Evolutionary conservation across 768 basidiomycete species (phyloP).

Genomic region (Gyrodon lividus): DNA sequence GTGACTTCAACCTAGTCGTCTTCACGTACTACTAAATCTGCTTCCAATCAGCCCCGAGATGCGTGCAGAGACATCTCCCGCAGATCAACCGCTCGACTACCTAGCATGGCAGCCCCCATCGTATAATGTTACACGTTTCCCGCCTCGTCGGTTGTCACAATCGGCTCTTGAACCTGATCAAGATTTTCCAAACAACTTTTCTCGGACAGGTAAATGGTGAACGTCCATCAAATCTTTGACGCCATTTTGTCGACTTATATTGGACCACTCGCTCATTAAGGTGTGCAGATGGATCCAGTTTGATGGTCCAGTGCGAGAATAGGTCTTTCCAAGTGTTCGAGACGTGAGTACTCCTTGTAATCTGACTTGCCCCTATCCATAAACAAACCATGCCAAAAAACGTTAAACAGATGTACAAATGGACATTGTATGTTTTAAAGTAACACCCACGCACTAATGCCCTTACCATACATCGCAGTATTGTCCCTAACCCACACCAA

Average conservation of each 20-base stretch:
- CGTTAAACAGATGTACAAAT: background rate
- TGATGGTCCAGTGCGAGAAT: constrained; percentile 73
- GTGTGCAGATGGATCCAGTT: constrained; percentile 71
- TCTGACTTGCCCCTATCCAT: background rate
- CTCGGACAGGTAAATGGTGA: constrained; percentile 56
- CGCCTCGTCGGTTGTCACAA: constrained; percentile 8
- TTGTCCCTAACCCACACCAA: constrained; percentile 15
- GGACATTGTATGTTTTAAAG: background rate
- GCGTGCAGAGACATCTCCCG: background rate
- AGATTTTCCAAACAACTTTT: constrained; percentile 44
- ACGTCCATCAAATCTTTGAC: background rate
- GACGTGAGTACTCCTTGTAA: constrained; percentile 33
- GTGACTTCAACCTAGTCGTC: too few relatives aligned
- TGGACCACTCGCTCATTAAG: constrained; percentile 35
- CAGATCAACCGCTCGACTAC: constrained; percentile 3
- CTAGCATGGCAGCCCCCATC: constrained; percentile 32
- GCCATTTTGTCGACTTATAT: background rate
- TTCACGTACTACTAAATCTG: too few relatives aligned
- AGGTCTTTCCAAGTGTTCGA: constrained; percentile 56
- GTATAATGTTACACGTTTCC: constrained; percentile 26
- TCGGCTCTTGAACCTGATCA: constrained; percentile 22
- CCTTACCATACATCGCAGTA: background rate
- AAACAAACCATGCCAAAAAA: background rate
- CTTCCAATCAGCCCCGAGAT: background rate
- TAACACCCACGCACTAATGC: background rate